phyloP scores from a whole-genome alignment of 1,139 yeast species.

The Eremothecium coryli region DNA sequence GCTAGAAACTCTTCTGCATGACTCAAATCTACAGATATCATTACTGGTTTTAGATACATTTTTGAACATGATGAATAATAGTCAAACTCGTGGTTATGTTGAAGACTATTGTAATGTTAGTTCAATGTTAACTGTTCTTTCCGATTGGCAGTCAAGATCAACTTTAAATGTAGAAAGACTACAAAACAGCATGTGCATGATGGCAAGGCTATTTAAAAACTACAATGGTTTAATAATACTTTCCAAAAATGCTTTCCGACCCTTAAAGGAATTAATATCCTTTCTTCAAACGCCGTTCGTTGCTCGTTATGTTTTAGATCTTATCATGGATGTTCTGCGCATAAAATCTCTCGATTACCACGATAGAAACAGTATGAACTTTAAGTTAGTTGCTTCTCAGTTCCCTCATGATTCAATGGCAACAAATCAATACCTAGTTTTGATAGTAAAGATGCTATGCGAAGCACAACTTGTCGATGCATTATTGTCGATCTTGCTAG shows the following conservation, averaged over 20 bases:
- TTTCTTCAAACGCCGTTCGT: conserved; percentile 53
- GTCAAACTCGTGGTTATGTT: conserved; percentile 47
- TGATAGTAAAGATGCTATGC: conserved; percentile 45
- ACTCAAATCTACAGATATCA: conserved; percentile 47
- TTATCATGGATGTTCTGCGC: conserved; percentile 58
- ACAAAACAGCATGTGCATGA: conserved; percentile 52
- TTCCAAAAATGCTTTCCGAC: conserved; percentile 48
- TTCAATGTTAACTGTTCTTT: conserved; percentile 55
- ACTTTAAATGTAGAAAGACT: conserved; percentile 45
- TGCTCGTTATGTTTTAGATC: conserved; percentile 59
- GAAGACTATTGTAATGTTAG: conserved; percentile 56
- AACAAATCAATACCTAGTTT: conserved; percentile 55
- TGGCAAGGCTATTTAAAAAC: conserved; percentile 54
- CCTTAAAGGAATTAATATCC: conserved; percentile 49
- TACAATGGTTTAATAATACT: conserved; percentile 73
- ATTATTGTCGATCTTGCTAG: conserved; percentile 40
- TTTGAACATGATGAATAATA: conserved; percentile 50
- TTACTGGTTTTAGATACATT: conserved; percentile 48
- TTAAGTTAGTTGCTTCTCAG: conserved; percentile 21
- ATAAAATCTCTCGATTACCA: conserved; percentile 55
- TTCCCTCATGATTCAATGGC: conserved; percentile 28
- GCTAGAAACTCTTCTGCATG: conserved; percentile 49
- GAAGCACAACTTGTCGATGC: conserved; percentile 47
- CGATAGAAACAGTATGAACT: conserved; percentile 19
- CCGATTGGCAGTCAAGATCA: conserved; percentile 42